Evolutionary conservation across 768 basidiomycete genomes (phyloP).

Genomic region (Roridomyces roridus): DNA sequence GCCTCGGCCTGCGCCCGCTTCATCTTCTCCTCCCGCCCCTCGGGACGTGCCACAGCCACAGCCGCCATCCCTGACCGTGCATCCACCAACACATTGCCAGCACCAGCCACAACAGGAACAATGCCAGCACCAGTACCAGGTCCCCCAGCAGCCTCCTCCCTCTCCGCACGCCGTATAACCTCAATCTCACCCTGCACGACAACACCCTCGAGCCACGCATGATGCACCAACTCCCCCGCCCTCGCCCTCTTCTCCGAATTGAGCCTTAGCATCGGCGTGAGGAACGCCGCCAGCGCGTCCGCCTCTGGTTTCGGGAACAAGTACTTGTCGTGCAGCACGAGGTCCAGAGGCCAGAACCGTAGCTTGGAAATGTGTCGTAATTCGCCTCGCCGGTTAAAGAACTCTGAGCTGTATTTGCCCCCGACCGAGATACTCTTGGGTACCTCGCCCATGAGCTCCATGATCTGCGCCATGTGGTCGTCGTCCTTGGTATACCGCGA

Average conservation of each 20-base stretch:
- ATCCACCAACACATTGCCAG: conserved; percentile 2
- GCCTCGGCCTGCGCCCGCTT: conserved; percentile 45
- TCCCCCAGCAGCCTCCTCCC: conserved; percentile 58
- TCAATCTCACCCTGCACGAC: conserved; percentile 92
- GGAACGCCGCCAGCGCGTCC: conserved; percentile 79
- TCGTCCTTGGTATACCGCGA: conserved; percentile 96
- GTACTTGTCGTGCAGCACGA: conserved; percentile 94
- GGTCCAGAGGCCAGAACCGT: conserved; percentile 86
- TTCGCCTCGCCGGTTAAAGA: conserved; percentile 96
- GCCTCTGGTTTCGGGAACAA: conserved; percentile 87
- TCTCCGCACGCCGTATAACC: conserved; percentile 69
- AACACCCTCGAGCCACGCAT: conserved; percentile 86
- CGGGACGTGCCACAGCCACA: conserved; percentile 6
- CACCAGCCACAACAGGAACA: conserved; percentile 2
- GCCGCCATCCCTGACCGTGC: not conserved
- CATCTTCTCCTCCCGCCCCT: conserved; percentile 26
- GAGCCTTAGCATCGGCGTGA: conserved; percentile 89
- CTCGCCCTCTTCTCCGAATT: conserved; percentile 89
- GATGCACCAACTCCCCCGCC: conserved; percentile 84
- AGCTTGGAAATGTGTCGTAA: conserved; percentile 94
- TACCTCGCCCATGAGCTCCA: conserved; percentile 93
- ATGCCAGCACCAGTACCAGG: conserved; percentile 50
- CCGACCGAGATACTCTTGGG: conserved; percentile 83
- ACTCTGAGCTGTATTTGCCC: conserved; percentile 93
- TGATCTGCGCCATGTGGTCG: conserved; percentile 97